Evolutionary conservation across 306 rosid species (phyloP), one percentile per base, ranked within the genome.

Genomic region (Rosa multiflora): DNA sequence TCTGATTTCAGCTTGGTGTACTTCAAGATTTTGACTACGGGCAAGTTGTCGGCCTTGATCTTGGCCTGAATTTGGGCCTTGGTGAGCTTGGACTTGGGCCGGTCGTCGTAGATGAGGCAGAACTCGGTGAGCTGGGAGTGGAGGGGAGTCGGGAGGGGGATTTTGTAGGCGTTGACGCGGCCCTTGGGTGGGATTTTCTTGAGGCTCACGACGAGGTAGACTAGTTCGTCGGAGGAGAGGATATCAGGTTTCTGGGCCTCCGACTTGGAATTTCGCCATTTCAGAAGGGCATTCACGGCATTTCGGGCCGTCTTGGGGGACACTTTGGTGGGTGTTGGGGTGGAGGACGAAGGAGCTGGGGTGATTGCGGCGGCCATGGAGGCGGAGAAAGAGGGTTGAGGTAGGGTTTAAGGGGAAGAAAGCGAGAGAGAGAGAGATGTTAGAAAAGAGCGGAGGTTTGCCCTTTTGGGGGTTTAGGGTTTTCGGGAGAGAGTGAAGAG

Each of bases 71-170:
- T 89, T 2, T 74, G 83, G 3, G 87, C 85, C 73, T 93, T 91
- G 23, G 86, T 82, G 73, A 87, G 84, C 17, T 78, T 75, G 15
- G 85, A 83, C 37, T 86, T 88, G 83, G 88, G 77, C 20, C 94
- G 53, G 76, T 95, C 98, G 62, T 95, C 99, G 82, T 89, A 73
- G 78, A 95, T 84, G 64, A 95, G 88, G 75, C 96, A 95, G 63
- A 85, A 76, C 77, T 91, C 90, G 8, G 98, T 84, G 37, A 75
- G 76, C 0, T 52, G 52, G 0, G 92, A 84, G 37, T 75, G 62
- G 4, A 92, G 92, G 9, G 97, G 64, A 53, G 89, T 87, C 0
- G 95, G 95, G 47, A 94, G 83, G 1, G 85, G 85, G 26, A 94
- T 37, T 47, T 89, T 92, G 84, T 85, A 74, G 17, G 99, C 93